Evolutionary conservation across 75 land plant species (phyloP).

Genomic region (Adiantum capillusveneris): DNA sequence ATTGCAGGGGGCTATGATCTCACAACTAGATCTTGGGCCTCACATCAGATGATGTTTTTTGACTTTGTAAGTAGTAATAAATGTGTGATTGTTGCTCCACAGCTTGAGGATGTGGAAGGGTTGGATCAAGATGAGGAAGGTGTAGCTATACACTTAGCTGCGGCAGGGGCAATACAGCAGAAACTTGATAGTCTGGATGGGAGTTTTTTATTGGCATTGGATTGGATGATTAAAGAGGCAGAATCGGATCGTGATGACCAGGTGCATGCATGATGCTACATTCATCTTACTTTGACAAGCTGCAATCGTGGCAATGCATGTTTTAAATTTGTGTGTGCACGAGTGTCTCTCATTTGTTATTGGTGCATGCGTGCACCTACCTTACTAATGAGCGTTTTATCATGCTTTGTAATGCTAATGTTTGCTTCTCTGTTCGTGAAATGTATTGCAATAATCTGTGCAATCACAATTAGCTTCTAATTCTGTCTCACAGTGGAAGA

Average conservation of each 20-base stretch:
- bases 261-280: slow-evolving; percentile 39
- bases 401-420: no score
- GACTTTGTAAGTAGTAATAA: no score
- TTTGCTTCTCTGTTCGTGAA: not conserved
- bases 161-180: slow-evolving; percentile 83
- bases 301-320: no score
- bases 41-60: no score
- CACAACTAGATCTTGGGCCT: no score
- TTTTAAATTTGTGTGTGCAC: no score
- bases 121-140: slow-evolving; percentile 67
- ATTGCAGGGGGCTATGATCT: no score
- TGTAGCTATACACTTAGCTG: slow-evolving; percentile 76
- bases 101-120: slow-evolving; percentile 63
- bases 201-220: slow-evolving; percentile 91
- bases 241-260: slow-evolving; percentile 64
- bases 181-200: slow-evolving; percentile 85
- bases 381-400: no score
- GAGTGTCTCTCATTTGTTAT: not conserved
- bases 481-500: slow-evolving; percentile 50
- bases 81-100: no score
- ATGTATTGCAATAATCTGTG: not conserved
- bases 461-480: not conserved
- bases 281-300: no score
- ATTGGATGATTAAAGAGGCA: slow-evolving; percentile 79
- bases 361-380: not conserved